Base-by-base conservation (phyloP, 148 eudicot species). In the Camellia granthamiana region DNA sequence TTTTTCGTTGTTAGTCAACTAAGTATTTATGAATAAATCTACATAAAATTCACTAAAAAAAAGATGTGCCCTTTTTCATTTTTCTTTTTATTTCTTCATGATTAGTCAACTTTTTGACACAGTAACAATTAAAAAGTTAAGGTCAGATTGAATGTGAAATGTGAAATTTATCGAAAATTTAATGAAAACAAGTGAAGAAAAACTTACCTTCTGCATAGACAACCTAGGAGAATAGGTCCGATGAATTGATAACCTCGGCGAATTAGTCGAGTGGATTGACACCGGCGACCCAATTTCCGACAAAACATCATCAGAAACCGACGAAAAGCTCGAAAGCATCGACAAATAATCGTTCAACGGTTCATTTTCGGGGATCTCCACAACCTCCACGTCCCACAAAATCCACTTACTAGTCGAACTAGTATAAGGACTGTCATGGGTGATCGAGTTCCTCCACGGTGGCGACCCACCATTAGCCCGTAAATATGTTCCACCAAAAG, bases 381-480 rank as follows among this genome's bases (percentile, higher is more conserved):
- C 94, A 30, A 80, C 89, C 72, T 88, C 95, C 41, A 91, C 90
- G 38, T 87, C 89, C 97, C 97, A 94, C 47, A 91, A 79, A 3
- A 83, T 68, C 93, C 97, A 94, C 18, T 74, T 77, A 8, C 79
- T 69, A 1, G 88, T 84, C 42, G 85, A 85, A 43, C 90, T 83
- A 13, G 78, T 62, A 10, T 81, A 71, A 11, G 90, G 86, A 3
- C 71, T 61, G 70, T 94, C 97, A 81, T 92, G 94, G 0, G 97
- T 92, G 12, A 94, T 84, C 6, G 93, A 80, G 78, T 92, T 94
- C 56, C 93, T 82, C 98, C 98, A 94, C 62, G 97, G 97, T 23
- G 88, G 91, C 23, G 86, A 81, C 44, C 93, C 97, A 30, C 98
- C 97, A 81, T 91, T 94, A 0, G 85, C 98, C 58, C 94, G 67